A percentile compares a stretch with the other conserved stretches of the same genome.
Conservation (phyloP, 495 filamentous ascomycete species). For the Hypoxylon perforatum region DNA sequence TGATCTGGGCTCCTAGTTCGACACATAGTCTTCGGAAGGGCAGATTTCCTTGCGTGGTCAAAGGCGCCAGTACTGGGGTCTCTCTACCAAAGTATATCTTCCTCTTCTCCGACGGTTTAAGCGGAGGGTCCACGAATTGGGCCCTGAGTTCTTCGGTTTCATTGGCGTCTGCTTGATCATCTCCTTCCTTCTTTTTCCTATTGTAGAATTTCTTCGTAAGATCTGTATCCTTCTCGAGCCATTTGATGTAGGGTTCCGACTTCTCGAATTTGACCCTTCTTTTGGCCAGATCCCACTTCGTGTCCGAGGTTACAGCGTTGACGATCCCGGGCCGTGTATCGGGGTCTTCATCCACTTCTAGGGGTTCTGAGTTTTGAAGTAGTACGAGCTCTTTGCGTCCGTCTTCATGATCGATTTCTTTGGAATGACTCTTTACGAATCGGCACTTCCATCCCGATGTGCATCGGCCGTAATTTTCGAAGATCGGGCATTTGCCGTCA, state of each 20-base stretch:
- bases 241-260: slow-evolving; percentile 78
- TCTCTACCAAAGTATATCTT: slow-evolving; percentile 92
- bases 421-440: slow-evolving; percentile 82
- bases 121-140: slow-evolving; percentile 81
- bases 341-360: slow-evolving; percentile 39
- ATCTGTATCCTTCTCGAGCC: slow-evolving; percentile 71
- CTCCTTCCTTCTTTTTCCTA: slow-evolving; percentile 52
- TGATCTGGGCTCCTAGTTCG: slow-evolving; percentile 88
- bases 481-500: slow-evolving; percentile 81
- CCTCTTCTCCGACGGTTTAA: slow-evolving; percentile 91
- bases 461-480: slow-evolving; percentile 79
- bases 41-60: slow-evolving; percentile 94
- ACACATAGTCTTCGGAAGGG: slow-evolving; percentile 95
- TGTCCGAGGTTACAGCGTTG: slow-evolving; percentile 73
- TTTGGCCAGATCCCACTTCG: slow-evolving; percentile 76
- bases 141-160: slow-evolving; percentile 76
- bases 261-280: slow-evolving; percentile 73
- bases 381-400: slow-evolving; percentile 85
- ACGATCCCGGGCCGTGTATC: slow-evolving; percentile 66
- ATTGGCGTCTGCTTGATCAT: slow-evolving; percentile 49
- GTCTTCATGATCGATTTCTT: slow-evolving; percentile 77
- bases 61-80: slow-evolving; percentile 88
- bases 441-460: slow-evolving; percentile 91
- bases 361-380: slow-evolving; percentile 52
- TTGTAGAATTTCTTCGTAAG: slow-evolving; percentile 65